Conservation (phyloP, 2,329 filamentous ascomycete genomes). For the Harringtonia aguacate region DNA sequence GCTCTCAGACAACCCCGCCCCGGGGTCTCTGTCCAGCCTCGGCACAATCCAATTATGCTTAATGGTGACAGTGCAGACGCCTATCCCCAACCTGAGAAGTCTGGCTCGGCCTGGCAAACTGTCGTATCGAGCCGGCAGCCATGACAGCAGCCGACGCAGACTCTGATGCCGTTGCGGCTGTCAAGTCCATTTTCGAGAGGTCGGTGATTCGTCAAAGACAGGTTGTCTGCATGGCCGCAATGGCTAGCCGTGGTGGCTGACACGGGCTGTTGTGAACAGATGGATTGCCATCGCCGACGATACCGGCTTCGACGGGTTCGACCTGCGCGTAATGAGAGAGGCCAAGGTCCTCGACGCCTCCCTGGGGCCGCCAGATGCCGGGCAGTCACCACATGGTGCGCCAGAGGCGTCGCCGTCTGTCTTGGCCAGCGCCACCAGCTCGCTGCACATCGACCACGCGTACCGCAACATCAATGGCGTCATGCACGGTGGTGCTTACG, state of each 20-base stretch:
- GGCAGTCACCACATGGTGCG: not conserved
- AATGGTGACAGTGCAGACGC: too few relatives aligned
- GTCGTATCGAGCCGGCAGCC: too few relatives aligned
- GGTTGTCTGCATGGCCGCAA: too few relatives aligned
- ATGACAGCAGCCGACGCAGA: too few relatives aligned
- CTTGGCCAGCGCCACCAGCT: conserved; percentile 26
- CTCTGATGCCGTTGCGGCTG: conserved; percentile 5
- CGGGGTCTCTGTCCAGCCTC: too few relatives aligned
- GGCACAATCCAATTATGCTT: too few relatives aligned
- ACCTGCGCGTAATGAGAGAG: conserved; percentile 13
- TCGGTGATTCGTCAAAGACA: not conserved
- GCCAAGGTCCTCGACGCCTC: conserved; percentile 19
- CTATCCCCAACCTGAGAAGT: too few relatives aligned
- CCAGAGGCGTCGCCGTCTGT: conserved; percentile 6
- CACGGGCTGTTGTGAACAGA: too few relatives aligned
- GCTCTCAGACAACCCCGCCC: too few relatives aligned
- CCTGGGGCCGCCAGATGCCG: conserved; percentile 7
- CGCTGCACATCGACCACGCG: conserved; percentile 28
- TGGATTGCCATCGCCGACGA: conserved; percentile 11
- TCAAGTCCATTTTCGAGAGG: conserved; percentile 10
- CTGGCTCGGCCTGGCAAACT: too few relatives aligned
- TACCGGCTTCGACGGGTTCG: conserved; percentile 11
- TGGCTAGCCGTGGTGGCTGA: too few relatives aligned
- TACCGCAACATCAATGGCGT: conserved; percentile 35
- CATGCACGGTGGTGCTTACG: conserved; percentile 42